phyloP scores from a whole-genome alignment of 1,139 yeast species.

The Kodamaea alishanica region DNA sequence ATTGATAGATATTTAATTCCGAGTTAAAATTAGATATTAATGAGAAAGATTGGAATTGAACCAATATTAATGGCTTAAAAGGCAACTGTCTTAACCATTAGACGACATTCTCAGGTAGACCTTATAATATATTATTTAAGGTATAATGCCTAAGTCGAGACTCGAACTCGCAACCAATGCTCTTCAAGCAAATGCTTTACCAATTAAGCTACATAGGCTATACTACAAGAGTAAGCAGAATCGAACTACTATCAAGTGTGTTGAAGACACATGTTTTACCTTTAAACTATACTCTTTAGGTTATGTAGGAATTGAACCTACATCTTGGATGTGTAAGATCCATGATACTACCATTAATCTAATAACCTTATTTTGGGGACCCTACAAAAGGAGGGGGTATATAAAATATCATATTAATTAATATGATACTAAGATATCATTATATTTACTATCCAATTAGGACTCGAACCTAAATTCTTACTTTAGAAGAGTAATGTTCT shows the following conservation, averaged over 20 bases:
- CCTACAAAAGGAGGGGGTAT: too few relatives aligned
- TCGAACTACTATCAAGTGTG: not conserved
- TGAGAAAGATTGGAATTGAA: slow-evolving; percentile 7
- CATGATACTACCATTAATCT: slow-evolving; percentile 1
- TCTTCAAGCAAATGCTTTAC: slow-evolving; percentile 1
- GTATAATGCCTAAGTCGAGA: not conserved
- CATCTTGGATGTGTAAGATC: slow-evolving; percentile 1
- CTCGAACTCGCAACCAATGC: not conserved
- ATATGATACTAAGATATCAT: too few relatives aligned
- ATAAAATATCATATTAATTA: too few relatives aligned
- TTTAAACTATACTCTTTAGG: slow-evolving; percentile 1
- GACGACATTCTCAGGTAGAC: slow-evolving; percentile 1
- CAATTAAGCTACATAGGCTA: slow-evolving; percentile 1
- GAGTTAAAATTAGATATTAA: too few relatives aligned
- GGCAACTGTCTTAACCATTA: slow-evolving; percentile 1
- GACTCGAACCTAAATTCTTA: slow-evolving; percentile 2
- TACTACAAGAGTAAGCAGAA: slow-evolving; percentile 1
- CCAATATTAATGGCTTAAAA: slow-evolving; percentile 8
- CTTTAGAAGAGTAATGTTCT: slow-evolving; percentile 2
- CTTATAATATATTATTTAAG: too few relatives aligned
- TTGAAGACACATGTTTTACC: slow-evolving; percentile 1
- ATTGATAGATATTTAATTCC: too few relatives aligned
- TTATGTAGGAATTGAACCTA: not conserved
- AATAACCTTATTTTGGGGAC: too few relatives aligned
- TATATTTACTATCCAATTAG: not conserved